A percentile compares a stretch with the other conserved stretches of the same genome.
Conservation (phyloP, 169 alveolate genomes). For the Babesia bigemina region DNA sequence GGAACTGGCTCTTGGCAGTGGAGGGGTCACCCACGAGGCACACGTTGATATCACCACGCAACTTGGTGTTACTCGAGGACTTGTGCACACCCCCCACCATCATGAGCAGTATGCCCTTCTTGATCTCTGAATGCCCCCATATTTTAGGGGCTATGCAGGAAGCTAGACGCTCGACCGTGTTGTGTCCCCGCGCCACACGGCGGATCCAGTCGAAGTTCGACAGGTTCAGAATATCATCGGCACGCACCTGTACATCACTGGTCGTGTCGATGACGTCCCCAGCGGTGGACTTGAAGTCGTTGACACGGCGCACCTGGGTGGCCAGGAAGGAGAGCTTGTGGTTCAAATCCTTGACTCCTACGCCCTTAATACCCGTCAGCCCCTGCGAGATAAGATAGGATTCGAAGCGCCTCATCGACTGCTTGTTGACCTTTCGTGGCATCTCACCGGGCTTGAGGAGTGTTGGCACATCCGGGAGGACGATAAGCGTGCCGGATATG, state of each 20-base stretch:
- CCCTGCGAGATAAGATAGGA: conserved; percentile 77
- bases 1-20: conserved; percentile 96
- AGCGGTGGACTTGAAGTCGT: conserved; percentile 50
- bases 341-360: conserved; percentile 92
- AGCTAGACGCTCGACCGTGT: conserved; percentile 84
- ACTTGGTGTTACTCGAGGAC: conserved; percentile 89
- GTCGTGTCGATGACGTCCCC: conserved; percentile 60
- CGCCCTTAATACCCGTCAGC: conserved; percentile 92
- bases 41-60: conserved; percentile 95
- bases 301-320: conserved; percentile 73
- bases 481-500: conserved; percentile 91
- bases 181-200: conserved; percentile 75
- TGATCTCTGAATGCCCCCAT: conserved; percentile 94
- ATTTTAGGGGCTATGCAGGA: conserved; percentile 93
- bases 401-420: conserved; percentile 71
- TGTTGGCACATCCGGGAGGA: conserved; percentile 95
- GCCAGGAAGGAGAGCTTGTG: conserved; percentile 91
- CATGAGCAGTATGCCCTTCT: conserved; percentile 94
- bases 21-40: conserved; percentile 98
- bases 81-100: conserved; percentile 97
- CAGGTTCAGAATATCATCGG: conserved; percentile 73
- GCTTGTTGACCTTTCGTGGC: conserved; percentile 75
- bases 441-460: conserved; percentile 95
- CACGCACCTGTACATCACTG: conserved; percentile 67
- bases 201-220: conserved; percentile 78